These are phyloP conservation scores for Agaricus blazei DNA, from an alignment of 768 basidiomycete species.

Conservation along the genomic window DNA sequence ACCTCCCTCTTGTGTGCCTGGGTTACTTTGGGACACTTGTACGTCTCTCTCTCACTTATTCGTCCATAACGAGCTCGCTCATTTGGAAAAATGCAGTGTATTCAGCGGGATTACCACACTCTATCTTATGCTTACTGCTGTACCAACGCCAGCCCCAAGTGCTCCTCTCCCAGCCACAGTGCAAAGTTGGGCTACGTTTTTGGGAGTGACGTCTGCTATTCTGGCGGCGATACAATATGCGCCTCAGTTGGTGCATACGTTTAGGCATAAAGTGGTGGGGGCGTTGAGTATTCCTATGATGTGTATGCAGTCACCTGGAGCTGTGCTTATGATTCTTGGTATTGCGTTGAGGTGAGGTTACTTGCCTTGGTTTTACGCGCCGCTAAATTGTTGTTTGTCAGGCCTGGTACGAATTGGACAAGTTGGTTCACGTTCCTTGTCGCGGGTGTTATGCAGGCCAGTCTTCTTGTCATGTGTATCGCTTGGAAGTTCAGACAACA, in stretches of 20 bases:
- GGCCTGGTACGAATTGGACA: slow-evolving; percentile 89
- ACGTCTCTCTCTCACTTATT: slow-evolving; percentile 21
- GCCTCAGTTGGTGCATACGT: slow-evolving; percentile 83
- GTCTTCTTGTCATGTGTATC: slow-evolving; percentile 80
- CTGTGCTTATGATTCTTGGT: slow-evolving; percentile 76
- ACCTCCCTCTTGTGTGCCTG: slow-evolving; percentile 73
- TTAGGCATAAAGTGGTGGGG: slow-evolving; percentile 74
- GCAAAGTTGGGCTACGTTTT: slow-evolving; percentile 72
- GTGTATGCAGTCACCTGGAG: slow-evolving; percentile 89
- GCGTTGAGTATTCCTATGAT: slow-evolving; percentile 95
- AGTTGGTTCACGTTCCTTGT: slow-evolving; percentile 81
- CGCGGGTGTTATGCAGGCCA: slow-evolving; percentile 79
- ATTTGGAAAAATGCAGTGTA: slow-evolving; percentile 27
- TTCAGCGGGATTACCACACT: slow-evolving; percentile 58
- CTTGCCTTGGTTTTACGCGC: background rate
- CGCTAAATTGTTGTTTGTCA: slow-evolving; percentile 22
- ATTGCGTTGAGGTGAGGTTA: slow-evolving; percentile 57
- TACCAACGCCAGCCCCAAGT: slow-evolving; percentile 27
- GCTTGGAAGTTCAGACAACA: slow-evolving; percentile 79
- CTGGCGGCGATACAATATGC: slow-evolving; percentile 83
- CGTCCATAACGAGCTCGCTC: background rate
- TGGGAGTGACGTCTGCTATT: slow-evolving; percentile 76
- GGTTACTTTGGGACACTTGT: slow-evolving; percentile 73
- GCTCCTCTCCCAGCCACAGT: slow-evolving; percentile 27
- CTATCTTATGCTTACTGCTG: slow-evolving; percentile 45